Evolutionary conservation across 768 basidiomycete species (phyloP).

Genomic region (Gelatoporia subvermispora): DNA sequence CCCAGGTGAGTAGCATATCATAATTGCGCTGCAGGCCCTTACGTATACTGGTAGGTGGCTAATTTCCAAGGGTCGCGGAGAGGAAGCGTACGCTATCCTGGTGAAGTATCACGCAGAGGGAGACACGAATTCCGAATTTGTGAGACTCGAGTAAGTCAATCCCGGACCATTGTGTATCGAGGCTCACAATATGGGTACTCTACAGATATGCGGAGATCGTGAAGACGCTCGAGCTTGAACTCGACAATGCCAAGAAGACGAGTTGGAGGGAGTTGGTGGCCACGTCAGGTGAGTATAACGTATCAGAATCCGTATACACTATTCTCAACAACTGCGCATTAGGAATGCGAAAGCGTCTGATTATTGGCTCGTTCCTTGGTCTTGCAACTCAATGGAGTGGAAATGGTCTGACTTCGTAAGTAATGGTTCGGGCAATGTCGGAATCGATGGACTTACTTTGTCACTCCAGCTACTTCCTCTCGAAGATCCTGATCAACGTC

Average conservation of each 20-base stretch:
- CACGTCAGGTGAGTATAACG: conserved; percentile 28
- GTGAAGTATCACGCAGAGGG: conserved; percentile 67
- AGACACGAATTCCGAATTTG: conserved; percentile 55
- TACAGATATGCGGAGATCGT: conserved; percentile 36
- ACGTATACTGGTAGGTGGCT: no score
- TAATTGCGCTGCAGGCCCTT: not conserved
- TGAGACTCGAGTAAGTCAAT: conserved; percentile 19
- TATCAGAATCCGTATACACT: not conserved
- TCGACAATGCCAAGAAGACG: conserved; percentile 36
- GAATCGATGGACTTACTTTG: not conserved
- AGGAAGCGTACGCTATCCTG: conserved; percentile 54
- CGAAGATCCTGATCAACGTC: conserved; percentile 49
- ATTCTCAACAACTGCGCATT: no score
- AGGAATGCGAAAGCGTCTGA: conserved; percentile 46
- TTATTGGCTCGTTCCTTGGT: conserved; percentile 46
- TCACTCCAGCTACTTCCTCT: conserved; percentile 37
- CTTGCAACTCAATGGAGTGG: conserved; percentile 62
- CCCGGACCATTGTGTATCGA: no score
- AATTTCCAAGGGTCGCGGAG: conserved; percentile 47
- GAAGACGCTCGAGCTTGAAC: conserved; percentile 48
- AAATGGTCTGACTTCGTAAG: conserved; percentile 48
- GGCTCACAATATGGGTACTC: no score
- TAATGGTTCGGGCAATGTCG: conserved; percentile 19
- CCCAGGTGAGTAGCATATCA: conserved; percentile 46
- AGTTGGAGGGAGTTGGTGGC: conserved; percentile 43